A percentile compares a stretch with the other conserved stretches of the same genome.
phyloP scores from a whole-genome alignment of 2,329 filamentous ascomycete species.

The Calycina marina region DNA sequence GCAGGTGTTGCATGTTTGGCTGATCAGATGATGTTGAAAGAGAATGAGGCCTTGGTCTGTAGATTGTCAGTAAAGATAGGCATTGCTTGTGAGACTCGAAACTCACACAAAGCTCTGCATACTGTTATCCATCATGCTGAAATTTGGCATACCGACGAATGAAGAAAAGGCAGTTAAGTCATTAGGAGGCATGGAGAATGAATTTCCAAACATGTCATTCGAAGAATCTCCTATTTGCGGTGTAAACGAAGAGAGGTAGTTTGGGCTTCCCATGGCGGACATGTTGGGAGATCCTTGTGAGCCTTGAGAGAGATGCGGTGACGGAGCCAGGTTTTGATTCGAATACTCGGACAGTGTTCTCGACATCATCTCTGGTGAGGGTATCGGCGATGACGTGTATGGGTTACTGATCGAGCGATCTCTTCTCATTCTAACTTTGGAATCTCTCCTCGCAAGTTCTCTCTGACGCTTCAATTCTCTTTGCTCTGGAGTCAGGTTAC shows the following conservation, averaged over 20 bases:
- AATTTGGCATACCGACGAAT: constrained; percentile 13
- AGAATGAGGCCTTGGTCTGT: constrained; percentile 16
- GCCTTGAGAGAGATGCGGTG: constrained; percentile 19
- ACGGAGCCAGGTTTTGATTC: constrained; percentile 17
- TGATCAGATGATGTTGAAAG: constrained; percentile 19
- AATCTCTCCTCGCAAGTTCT: constrained; percentile 42
- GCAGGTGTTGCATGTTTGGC: constrained; percentile 7
- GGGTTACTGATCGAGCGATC: constrained; percentile 22
- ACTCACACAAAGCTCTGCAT: constrained; percentile 18
- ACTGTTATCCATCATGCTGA: constrained; percentile 9
- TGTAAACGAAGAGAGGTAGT: constrained; percentile 18
- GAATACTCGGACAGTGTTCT: constrained; percentile 18
- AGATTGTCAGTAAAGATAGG: constrained; percentile 3
- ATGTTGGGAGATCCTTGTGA: constrained; percentile 16
- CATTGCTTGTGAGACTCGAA: background rate
- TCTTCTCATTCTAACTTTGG: constrained; percentile 39
- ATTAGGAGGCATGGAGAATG: constrained; percentile 20
- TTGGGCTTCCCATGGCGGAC: constrained; percentile 14
- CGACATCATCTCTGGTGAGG: constrained; percentile 21
- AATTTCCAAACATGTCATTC: constrained; percentile 19
- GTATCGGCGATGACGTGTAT: constrained; percentile 19
- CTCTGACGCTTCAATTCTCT: constrained; percentile 46
- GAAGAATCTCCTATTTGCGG: constrained; percentile 12
- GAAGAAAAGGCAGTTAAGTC: constrained; percentile 15
- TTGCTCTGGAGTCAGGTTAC: constrained; percentile 41